Evolutionary conservation across 352 stramenopile genomes (phyloP).

Genomic region (Aphanomyces euteiches): DNA sequence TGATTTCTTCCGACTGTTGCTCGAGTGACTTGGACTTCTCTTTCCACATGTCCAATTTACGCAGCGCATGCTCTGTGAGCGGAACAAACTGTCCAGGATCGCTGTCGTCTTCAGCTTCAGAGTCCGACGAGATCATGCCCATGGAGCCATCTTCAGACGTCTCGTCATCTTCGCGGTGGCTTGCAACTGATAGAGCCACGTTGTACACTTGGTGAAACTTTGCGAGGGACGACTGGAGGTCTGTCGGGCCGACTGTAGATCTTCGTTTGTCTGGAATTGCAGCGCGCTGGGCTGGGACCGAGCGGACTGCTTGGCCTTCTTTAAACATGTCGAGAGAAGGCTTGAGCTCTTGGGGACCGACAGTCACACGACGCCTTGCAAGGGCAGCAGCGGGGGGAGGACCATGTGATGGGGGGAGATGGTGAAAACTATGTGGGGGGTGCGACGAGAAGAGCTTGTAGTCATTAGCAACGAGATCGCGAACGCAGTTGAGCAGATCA

Average conservation of each 20-base stretch:
- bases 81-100: background rate
- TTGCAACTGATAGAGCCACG: background rate
- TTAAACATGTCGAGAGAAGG: slow-evolving; percentile 14
- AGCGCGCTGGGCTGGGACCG: no score
- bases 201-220: slow-evolving; percentile 13
- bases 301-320: background rate
- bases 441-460: slow-evolving; percentile 25
- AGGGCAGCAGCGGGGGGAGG: background rate
- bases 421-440: no score
- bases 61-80: slow-evolving; percentile 16
- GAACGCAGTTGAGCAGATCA: slow-evolving; percentile 14
- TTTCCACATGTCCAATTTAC: slow-evolving; percentile 21
- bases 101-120: background rate
- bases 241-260: slow-evolving; percentile 19
- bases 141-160: background rate
- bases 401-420: background rate
- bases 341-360: slow-evolving; percentile 19
- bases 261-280: slow-evolving; percentile 10
- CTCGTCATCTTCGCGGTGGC: slow-evolving; percentile 16
- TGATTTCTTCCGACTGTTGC: slow-evolving; percentile 45
- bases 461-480: background rate
- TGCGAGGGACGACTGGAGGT: slow-evolving; percentile 17
- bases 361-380: slow-evolving; percentile 10
- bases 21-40: slow-evolving; percentile 64
- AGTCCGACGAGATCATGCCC: background rate